A percentile compares a stretch with the other conserved stretches of the same genome.
phyloP scores from a whole-genome alignment of 2,329 filamentous ascomycete genomes.

The Biscogniauxia marginata region DNA sequence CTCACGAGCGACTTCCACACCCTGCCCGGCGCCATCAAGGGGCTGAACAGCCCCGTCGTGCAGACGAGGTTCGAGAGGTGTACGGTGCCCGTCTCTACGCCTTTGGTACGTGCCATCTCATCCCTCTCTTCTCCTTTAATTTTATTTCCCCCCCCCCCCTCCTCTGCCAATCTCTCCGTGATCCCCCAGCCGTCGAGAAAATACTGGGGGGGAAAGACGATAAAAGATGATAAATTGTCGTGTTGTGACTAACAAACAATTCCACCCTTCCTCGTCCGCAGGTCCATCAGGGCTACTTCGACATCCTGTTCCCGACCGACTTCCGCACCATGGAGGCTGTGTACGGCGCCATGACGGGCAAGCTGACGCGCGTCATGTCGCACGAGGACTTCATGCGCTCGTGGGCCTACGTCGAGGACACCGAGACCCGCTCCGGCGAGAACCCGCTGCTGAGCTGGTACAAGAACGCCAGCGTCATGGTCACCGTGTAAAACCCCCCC shows the following conservation, averaged over 20 bases:
- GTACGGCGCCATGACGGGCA: conserved; percentile 90
- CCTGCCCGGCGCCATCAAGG: conserved; percentile 77
- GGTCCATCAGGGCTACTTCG: conserved; percentile 98
- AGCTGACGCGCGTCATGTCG: conserved; percentile 78
- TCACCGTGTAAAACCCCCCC: conserved; percentile 78
- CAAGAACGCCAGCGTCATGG: conserved; percentile 90
- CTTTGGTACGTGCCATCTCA: conserved; percentile 65
- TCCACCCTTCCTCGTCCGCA: conserved; percentile 43
- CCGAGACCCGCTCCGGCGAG: conserved; percentile 83
- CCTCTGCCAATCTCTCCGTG: too few relatives aligned
- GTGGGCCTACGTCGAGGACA: conserved; percentile 90
- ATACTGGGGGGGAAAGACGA: neutral
- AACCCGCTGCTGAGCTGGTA: conserved; percentile 93
- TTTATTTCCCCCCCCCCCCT: neutral
- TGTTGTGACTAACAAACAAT: conserved; percentile 2
- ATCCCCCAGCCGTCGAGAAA: conserved; percentile 67
- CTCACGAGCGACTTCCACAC: conserved; percentile 88
- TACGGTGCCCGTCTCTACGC: conserved; percentile 87
- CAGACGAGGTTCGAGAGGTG: conserved; percentile 87
- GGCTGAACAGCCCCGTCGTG: conserved; percentile 90
- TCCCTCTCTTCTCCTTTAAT: neutral
- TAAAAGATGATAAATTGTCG: neutral
- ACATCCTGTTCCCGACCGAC: conserved; percentile 97
- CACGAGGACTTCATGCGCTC: conserved; percentile 89
- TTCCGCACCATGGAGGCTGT: conserved; percentile 88